A percentile compares a stretch with the other conserved stretches of the same genome.
Evolutionary conservation across 2,329 filamentous ascomycete species (phyloP).

Genomic region (Chaetomium sp.): DNA sequence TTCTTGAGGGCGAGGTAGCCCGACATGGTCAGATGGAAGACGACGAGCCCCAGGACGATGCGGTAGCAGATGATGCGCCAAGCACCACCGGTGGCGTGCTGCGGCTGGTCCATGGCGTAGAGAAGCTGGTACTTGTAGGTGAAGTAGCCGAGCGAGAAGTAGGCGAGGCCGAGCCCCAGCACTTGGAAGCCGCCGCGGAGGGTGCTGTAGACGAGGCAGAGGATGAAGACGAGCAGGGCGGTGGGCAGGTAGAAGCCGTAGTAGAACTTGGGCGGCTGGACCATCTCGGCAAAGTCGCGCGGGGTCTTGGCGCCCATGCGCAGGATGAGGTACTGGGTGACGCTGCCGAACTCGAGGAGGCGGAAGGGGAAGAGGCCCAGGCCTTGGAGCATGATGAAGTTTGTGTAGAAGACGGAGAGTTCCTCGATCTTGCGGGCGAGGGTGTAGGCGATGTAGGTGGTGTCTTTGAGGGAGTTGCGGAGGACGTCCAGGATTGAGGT

Average conservation of each 20-base stretch:
- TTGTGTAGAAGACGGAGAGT: conserved; percentile 84
- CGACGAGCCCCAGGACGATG: conserved; percentile 78
- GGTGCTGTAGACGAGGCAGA: conserved; percentile 93
- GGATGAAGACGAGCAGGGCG: conserved; percentile 88
- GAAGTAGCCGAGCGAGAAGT: conserved; percentile 81
- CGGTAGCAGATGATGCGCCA: conserved; percentile 98
- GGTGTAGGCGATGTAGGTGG: conserved; percentile 72
- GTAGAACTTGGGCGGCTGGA: conserved; percentile 82
- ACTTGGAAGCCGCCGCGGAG: conserved; percentile 78
- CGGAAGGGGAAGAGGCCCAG: conserved; percentile 93
- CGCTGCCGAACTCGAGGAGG: conserved; percentile 83
- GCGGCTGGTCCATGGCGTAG: conserved; percentile 97
- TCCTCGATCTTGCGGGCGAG: conserved; percentile 75
- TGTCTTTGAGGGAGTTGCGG: conserved; percentile 74
- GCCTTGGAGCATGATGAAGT: conserved; percentile 90
- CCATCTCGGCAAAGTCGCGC: conserved; percentile 81
- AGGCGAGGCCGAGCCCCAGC: conserved; percentile 78
- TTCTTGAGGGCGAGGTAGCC: conserved; percentile 76
- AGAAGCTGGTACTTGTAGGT: conserved; percentile 97
- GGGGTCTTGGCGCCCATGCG: conserved; percentile 81
- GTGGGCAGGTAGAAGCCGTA: conserved; percentile 97
- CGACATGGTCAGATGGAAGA: conserved; percentile 90
- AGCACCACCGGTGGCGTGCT: conserved; percentile 87
- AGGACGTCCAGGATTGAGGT: conserved; percentile 73
- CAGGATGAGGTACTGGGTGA: conserved; percentile 80